These are phyloP conservation scores for Aphanocladium album DNA, from an alignment of 2,329 filamentous ascomycete genomes.

Conservation along the genomic window DNA sequence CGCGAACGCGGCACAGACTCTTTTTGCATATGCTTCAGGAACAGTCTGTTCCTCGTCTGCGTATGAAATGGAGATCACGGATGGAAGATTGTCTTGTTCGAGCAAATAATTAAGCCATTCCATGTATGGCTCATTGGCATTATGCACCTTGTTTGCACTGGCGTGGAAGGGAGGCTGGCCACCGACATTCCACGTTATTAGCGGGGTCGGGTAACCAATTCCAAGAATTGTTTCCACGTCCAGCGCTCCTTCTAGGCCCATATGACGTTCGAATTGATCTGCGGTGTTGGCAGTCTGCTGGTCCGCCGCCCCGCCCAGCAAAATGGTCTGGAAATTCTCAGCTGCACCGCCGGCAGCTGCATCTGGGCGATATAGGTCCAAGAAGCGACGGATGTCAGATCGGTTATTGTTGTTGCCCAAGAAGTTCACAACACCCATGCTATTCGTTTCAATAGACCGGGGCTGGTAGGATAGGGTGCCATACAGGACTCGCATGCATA, in stretches of 20 bases:
- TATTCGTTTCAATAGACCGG: slow-evolving; percentile 1
- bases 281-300: slow-evolving; percentile 11
- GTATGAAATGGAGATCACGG: slow-evolving; percentile 60
- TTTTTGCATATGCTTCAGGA: slow-evolving; percentile 50
- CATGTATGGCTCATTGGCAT: slow-evolving; percentile 64
- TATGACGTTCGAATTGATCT: slow-evolving; percentile 2
- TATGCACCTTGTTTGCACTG: slow-evolving; percentile 24
- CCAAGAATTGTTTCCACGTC: slow-evolving; percentile 12
- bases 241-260: slow-evolving; percentile 5
- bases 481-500: slow-evolving; percentile 13
- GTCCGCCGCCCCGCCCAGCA: neutral
- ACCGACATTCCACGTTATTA: slow-evolving; percentile 9
- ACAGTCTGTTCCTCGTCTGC: slow-evolving; percentile 62
- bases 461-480: slow-evolving; percentile 6
- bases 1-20: slow-evolving; percentile 56
- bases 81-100: slow-evolving; percentile 47
- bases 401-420: slow-evolving; percentile 15
- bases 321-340: neutral
- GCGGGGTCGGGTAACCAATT: slow-evolving; percentile 8
- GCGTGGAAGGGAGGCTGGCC: slow-evolving; percentile 5
- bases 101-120: slow-evolving; percentile 59
- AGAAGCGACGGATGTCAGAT: slow-evolving; percentile 8
- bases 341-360: slow-evolving; percentile 2
- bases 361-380: neutral
- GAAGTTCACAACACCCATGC: slow-evolving; percentile 12